Evolutionary conservation across 2,329 filamentous ascomycete genomes (phyloP), one percentile per base, ranked within the genome.

Genomic region (Penicillium sp.): DNA sequence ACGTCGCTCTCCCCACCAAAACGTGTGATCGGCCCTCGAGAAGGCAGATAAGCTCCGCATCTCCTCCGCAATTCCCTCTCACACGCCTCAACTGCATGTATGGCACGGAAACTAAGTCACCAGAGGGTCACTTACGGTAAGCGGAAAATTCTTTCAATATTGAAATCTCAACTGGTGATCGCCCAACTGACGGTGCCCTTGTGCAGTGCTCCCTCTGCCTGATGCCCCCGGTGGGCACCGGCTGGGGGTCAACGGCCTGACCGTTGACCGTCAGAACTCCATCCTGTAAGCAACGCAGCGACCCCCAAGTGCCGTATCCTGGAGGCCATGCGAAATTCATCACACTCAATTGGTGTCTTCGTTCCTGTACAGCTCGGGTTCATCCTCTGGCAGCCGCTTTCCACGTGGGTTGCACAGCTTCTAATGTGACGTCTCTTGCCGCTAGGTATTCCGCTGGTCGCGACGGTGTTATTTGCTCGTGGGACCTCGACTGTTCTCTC

Each of bases 391-490:
- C 19, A 36, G 24, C 27, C 40, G 37, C 24, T 37, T 47, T 40
- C 52, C 61, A 55, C 47, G 60, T 60, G 55, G 50, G 52, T 54
- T 55, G 52, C 59, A 60, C 62, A 54, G 50, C 54, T 56, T 58
- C 66, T 71, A 66, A 70, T 60, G 56, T 59, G 56, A 59, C 49
- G 53, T 59, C 58, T 35, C 44, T 41, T 56, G 47, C 54, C 40
- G 59, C 36, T 62, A 97, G 93, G 70, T 99, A 98, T 79, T 97
- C 95, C 47, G 95, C 92, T 66, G 95, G 95, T 60, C 89, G 95
- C 73, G 95, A 99, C 77, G 95, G 95, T 68, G 90, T 95, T 52
- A 89, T 99, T 66, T 99, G 95, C 79, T 92, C 94, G 61, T 99
- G 95, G 95, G 89, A 98, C 76, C 81, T 97, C 49, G 71, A 73